Evolutionary conservation across 495 filamentous ascomycete genomes (phyloP), one percentile per base, ranked within the genome.

Genomic region (Aspergillus haitiensis): DNA sequence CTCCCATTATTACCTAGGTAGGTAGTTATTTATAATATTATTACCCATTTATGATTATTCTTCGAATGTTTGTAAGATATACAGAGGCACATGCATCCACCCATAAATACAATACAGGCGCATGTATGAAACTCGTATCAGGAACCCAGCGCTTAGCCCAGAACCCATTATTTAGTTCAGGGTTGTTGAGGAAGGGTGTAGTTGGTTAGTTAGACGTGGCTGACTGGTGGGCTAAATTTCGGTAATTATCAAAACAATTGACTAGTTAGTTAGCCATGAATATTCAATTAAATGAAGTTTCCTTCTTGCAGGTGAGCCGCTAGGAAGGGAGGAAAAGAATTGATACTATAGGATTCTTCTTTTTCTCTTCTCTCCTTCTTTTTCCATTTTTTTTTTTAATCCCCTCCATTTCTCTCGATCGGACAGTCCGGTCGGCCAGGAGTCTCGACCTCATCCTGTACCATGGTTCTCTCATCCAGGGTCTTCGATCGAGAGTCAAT

Each of bases 131-230:
- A 47, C 51, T 31, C 21, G 59, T 61, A 56, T 61, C 59, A 61
- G 53, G 59, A 61, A 61, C 59, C 52, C 59, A 56, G 59, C 59
- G 52, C 59, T 61, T 61, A 56, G 52, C 44, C 44, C 44, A 21
- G 6, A 15, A 21, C 44, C 44, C 16, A 9, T 18, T 15, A 42
- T 47, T 47, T 47, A 27, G 21, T 27, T 27, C 21, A 27, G 3
- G 21, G 21, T 27, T 27, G 21, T 33, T 8, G 37, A 40, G 37
- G 37, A 40, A 11, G 37, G 5, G 2, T 40, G 37, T 10, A 11
- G 37, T 40, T 40, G 10, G n/a, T 40, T n/a, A 40, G 37, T 27
- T 27, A 27, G 21, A 27, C 3, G 21, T 27, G 21, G 21, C 21
- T 27, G 21, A 27, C 21, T 27, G 21, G 21, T 27, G 21, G 21